Conservation (phyloP, 2,329 filamentous ascomycete genomes). For the Claviceps cyperi region DNA sequence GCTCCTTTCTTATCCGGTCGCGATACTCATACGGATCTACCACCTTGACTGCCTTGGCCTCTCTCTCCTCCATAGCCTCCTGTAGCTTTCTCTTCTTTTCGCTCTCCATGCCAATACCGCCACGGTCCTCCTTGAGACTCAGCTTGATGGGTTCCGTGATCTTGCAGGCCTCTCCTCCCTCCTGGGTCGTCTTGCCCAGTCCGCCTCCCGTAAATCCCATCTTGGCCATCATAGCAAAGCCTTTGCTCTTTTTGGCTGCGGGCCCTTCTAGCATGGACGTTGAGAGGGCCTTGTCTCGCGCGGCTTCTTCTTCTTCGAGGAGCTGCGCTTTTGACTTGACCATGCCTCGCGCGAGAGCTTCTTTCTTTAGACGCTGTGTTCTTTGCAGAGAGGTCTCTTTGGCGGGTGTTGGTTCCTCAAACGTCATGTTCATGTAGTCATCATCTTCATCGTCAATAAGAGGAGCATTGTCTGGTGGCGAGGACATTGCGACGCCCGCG, state of each 20-base stretch:
- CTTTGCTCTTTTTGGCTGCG: conserved; percentile 56
- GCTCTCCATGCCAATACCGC: conserved; percentile 70
- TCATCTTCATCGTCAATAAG: conserved; percentile 38
- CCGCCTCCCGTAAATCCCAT: conserved; percentile 78
- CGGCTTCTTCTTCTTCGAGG: conserved; percentile 55
- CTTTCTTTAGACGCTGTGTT: conserved; percentile 37
- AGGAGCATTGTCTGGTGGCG: conserved; percentile 5
- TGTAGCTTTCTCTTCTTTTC: conserved; percentile 67
- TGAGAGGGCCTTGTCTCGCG: conserved; percentile 61
- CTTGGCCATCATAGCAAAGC: conserved; percentile 90
- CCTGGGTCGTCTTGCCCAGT: conserved; percentile 46
- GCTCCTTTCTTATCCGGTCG: conserved; percentile 54
- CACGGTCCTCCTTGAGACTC: conserved; percentile 61
- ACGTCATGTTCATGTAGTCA: conserved; percentile 95
- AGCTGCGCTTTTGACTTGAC: conserved; percentile 73
- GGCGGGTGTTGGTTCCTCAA: conserved; percentile 50
- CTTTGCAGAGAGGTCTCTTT: conserved; percentile 40
- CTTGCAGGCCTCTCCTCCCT: conserved; percentile 22
- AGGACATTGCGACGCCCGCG: background rate
- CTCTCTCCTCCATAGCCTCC: conserved; percentile 43
- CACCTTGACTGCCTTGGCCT: conserved; percentile 44
- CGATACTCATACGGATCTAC: conserved; percentile 57
- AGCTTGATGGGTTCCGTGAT: conserved; percentile 59
- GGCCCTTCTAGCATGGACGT: conserved; percentile 52
- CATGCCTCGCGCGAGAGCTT: conserved; percentile 53